Evolutionary conservation across 73 alveolate species (phyloP).

Genomic region (Uronychia binucleata): DNA sequence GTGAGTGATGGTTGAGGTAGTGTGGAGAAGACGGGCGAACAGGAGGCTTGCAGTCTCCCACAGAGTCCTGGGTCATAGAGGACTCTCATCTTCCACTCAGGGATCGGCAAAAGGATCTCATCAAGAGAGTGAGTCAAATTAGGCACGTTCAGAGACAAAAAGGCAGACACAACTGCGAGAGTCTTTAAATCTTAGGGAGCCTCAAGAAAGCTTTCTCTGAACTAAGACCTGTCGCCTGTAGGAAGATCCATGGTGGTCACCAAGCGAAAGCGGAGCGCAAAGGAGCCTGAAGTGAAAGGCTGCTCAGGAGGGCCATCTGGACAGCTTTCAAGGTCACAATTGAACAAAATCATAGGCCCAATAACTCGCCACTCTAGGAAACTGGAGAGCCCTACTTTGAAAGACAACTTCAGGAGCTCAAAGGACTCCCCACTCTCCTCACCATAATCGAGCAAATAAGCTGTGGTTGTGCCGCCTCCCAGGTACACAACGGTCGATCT

Average conservation of each 20-base stretch:
- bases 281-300: neutral
- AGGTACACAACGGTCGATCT: neutral
- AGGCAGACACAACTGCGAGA: too few relatives aligned
- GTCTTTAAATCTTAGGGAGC: too few relatives aligned
- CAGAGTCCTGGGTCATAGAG: too few relatives aligned
- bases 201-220: neutral
- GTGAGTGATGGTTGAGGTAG: too few relatives aligned
- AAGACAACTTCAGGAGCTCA: neutral
- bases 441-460: neutral
- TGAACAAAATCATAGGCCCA: neutral
- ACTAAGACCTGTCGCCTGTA: neutral
- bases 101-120: too few relatives aligned
- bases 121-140: too few relatives aligned
- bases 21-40: too few relatives aligned
- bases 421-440: neutral
- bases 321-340: neutral
- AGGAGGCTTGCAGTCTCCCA: too few relatives aligned
- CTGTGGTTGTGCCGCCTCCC: neutral
- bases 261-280: neutral
- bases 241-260: neutral
- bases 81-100: too few relatives aligned
- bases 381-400: neutral
- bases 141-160: too few relatives aligned
- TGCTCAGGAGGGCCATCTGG: neutral
- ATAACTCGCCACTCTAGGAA: neutral